Conservation (phyloP, 106 monocot genomes). For the Phalaenopsis aphrodite region DNA sequence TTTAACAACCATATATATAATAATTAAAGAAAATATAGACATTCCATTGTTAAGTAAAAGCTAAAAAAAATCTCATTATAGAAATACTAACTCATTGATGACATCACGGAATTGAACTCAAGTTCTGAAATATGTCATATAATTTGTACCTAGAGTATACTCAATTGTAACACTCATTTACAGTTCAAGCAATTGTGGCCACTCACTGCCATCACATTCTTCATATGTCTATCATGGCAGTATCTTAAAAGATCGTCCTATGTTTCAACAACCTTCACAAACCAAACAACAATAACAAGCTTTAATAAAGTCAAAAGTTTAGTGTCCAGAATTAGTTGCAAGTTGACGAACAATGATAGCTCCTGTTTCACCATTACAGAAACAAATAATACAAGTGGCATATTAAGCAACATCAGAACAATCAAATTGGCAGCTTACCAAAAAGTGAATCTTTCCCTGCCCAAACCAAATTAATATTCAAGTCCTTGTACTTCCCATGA, state of each 20-base stretch:
- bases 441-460: slow-evolving; percentile 75
- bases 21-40: not conserved
- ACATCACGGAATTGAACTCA: not conserved
- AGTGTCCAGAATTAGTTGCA: not conserved
- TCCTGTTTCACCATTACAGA: not conserved
- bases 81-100: not conserved
- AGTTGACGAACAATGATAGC: not conserved
- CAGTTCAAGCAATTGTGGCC: too few relatives aligned
- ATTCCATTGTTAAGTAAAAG: not conserved
- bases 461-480: slow-evolving; percentile 67
- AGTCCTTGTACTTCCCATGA: slow-evolving; percentile 62
- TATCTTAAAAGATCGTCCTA: not conserved
- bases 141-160: not conserved
- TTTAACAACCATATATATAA: not conserved
- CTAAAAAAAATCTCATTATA: not conserved
- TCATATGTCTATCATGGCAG: too few relatives aligned
- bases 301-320: not conserved
- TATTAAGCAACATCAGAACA: not conserved
- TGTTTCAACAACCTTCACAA: not conserved
- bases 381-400: not conserved
- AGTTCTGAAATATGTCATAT: not conserved
- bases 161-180: not conserved
- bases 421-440: slow-evolving; percentile 27
- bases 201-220: too few relatives aligned
- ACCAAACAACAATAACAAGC: not conserved